Evolutionary conservation across 139 green algal genomes (phyloP), one percentile per base, ranked within the genome.

Genomic region (Penium margaritaceum): DNA sequence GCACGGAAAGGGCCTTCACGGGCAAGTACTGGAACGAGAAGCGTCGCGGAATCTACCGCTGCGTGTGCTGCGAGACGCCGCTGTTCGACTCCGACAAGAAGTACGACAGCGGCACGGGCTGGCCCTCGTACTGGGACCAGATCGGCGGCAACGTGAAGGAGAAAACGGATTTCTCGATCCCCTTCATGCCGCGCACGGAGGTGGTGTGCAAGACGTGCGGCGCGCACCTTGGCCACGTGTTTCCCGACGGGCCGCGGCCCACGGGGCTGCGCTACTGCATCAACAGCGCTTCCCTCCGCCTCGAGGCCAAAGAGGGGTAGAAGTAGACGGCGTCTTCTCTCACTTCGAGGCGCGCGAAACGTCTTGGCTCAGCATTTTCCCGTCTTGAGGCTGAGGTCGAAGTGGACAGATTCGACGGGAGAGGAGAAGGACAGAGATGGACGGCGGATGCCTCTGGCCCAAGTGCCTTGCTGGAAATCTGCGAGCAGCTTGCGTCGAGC

Each of bases 171-270:
- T 84, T 17, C 24, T 87, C 72, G 46, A 95, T 97, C 51, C 87
- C 90, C 0, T 96, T 92, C 84, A 97, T 97, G 92, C 81, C 88
- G 0, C 76, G 90, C 0, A 78, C 80, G 5, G 91, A 96, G 81
- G 87, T 95, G 39, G 35, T 93, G 37, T 78, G 73, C 65, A 68
- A 55, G n/a, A 30, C 30, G 3, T 86, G 62, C 36, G 64, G 81
- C 30, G 73, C 66, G 0, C 82, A 87, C 43, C 69, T 86, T 0
- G 82, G 82, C 14, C 82, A 87, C 62, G 82, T 87, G 24, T 87
- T 87, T 64, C 17, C 38, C 30, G 82, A 87, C 53, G 82, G 82
- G 3, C 82, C 82, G 4, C 29, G 9, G 15, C 80, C 82, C n/a
- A 87, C 80, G n/a, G 61, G 74, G 6, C 66, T 76, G 55, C 61